Evolutionary conservation across 257 asterid species (phyloP).

Genomic region (Rehmannia glutinosa): DNA sequence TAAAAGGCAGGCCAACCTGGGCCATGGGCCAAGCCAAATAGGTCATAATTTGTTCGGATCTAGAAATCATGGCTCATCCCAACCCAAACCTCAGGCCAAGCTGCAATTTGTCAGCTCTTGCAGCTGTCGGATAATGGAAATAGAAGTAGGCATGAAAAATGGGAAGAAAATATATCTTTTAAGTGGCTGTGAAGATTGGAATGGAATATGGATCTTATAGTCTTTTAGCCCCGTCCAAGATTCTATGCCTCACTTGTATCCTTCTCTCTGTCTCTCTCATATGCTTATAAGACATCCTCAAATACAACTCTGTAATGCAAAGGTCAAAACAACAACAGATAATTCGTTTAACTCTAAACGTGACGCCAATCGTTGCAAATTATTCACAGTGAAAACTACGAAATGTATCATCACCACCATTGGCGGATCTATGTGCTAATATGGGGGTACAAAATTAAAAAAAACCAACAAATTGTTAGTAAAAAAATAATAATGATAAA

Average conservation of each 20-base stretch:
- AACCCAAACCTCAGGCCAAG: too few relatives aligned
- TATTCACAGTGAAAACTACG: constrained; percentile 9
- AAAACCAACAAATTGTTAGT: too few relatives aligned
- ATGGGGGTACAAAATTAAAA: too few relatives aligned
- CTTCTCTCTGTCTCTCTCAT: constrained; percentile 2
- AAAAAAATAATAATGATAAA: too few relatives aligned
- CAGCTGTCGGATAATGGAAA: constrained; percentile 46
- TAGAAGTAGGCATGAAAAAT: constrained; percentile 30
- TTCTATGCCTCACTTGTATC: constrained; percentile 55
- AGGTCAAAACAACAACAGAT: neutral
- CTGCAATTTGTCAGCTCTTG: too few relatives aligned
- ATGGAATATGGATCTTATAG: constrained; percentile 53
- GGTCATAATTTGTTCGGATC: too few relatives aligned
- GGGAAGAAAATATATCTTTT: constrained; percentile 43
- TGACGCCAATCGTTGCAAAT: constrained; percentile 25
- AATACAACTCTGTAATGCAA: constrained; percentile 19
- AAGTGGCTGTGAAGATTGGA: constrained; percentile 22
- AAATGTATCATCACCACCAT: constrained; percentile 34
- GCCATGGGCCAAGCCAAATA: too few relatives aligned
- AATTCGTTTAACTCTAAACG: neutral
- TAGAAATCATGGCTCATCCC: too few relatives aligned
- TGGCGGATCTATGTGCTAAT: too few relatives aligned
- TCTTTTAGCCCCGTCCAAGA: constrained; percentile 48
- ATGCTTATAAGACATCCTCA: constrained; percentile 51
- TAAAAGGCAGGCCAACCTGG: too few relatives aligned